phyloP scores from a whole-genome alignment of 371 early-diverging fungal genomes.

The Apophysomyces variabilis region DNA sequence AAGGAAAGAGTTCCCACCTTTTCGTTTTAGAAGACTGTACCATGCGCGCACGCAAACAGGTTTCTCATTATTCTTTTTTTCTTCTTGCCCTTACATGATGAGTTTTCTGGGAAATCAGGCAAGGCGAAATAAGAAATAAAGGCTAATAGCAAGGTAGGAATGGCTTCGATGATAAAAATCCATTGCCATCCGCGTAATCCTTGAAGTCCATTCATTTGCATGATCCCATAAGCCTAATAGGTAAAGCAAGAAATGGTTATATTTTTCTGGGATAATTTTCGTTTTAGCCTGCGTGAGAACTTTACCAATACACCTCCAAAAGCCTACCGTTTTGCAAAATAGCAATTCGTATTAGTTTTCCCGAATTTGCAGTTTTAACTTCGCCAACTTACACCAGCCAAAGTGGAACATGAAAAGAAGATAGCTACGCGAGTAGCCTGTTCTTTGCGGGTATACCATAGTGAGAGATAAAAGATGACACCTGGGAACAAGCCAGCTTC shows the following conservation, averaged over 20 bases:
- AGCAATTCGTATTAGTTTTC: no score
- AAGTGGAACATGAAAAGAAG: conserved; percentile 66
- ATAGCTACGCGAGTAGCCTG: conserved; percentile 72
- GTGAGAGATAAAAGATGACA: conserved; percentile 52
- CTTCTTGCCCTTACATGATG: conserved; percentile 44
- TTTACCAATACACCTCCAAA: conserved; percentile 58
- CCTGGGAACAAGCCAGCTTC: conserved; percentile 70
- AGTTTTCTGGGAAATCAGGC: conserved; percentile 74
- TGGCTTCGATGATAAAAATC: conserved; percentile 79
- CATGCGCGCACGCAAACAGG: no score
- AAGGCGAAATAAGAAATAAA: conserved; percentile 61
- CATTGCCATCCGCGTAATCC: conserved; percentile 65
- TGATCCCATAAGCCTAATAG: conserved; percentile 56
- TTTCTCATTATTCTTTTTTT: no score
- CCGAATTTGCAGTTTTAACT: neutral
- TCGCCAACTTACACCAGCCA: conserved; percentile 65
- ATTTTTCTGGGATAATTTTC: neutral
- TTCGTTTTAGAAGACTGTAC: no score
- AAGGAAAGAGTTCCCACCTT: no score
- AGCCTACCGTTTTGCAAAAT: conserved; percentile 26
- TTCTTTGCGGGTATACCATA: conserved; percentile 65
- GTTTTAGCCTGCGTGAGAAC: neutral
- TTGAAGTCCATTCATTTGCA: conserved; percentile 58
- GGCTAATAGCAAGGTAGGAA: conserved; percentile 69
- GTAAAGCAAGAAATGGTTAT: neutral